Percentiles rank a stretch among this genome's conserved stretches.
These are phyloP conservation scores for Biscutella auriculata DNA, from an alignment of 441 rosid species.

Conservation along the genomic window DNA sequence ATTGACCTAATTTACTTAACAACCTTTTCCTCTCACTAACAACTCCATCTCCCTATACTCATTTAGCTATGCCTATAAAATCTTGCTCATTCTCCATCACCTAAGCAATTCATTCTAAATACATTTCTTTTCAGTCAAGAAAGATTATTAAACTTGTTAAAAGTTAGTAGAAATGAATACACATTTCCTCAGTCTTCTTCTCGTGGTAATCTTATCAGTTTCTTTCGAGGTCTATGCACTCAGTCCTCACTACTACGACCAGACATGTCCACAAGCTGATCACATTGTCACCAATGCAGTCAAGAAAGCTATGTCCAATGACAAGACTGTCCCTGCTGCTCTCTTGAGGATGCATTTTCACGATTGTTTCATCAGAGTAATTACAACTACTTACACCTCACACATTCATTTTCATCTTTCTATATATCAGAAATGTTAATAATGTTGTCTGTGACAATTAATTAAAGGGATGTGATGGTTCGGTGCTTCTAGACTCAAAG, in stretches of 20 bases:
- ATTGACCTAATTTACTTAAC: constrained; percentile 52
- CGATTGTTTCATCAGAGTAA: constrained; percentile 55
- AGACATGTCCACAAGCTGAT: constrained; percentile 41
- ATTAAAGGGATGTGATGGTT: constrained; percentile 54
- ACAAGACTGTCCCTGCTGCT: constrained; percentile 51
- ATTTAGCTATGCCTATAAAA: constrained; percentile 13
- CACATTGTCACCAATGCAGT: constrained; percentile 29
- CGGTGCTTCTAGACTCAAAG: constrained; percentile 47
- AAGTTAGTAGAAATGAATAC: not conserved
- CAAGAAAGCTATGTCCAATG: constrained; percentile 36
- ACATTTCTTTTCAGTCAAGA: not conserved
- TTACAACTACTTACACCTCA: not conserved
- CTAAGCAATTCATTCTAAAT: not conserved
- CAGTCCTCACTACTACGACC: constrained; percentile 42
- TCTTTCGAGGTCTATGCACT: constrained; percentile 26
- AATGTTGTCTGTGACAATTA: not conserved
- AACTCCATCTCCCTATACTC: constrained; percentile 20
- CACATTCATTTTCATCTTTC: not conserved
- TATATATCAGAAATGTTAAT: not conserved
- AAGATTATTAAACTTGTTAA: not conserved
- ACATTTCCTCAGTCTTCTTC: constrained; percentile 17
- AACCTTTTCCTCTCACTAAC: constrained; percentile 26
- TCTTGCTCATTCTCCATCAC: not conserved
- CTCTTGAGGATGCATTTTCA: constrained; percentile 64
- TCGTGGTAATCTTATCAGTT: constrained; percentile 15